Evolutionary conservation across 352 stramenopile species (phyloP).

Genomic region (Hyaloperonospora brassicae): DNA sequence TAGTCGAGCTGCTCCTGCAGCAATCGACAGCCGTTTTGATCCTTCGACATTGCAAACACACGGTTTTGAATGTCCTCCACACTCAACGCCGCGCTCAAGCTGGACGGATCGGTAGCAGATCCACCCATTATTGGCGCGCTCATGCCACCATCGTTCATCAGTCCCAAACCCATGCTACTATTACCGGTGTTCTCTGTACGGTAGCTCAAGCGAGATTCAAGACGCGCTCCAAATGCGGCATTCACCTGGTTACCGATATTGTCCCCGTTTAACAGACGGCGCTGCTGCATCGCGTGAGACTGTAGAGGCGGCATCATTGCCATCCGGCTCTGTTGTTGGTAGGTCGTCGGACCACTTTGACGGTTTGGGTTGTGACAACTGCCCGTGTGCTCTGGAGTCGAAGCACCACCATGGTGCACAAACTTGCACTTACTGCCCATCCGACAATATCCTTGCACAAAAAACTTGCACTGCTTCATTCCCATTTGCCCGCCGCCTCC

Average conservation of each 20-base stretch:
- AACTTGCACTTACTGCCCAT: constrained; percentile 86
- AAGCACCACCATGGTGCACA: constrained; percentile 39
- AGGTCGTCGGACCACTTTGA: constrained; percentile 24
- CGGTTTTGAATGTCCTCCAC: constrained; percentile 71
- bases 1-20: constrained; percentile 95
- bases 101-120: constrained; percentile 16
- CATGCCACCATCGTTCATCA: constrained; percentile 23
- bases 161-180: constrained; percentile 15
- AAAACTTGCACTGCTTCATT: constrained; percentile 82
- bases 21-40: constrained; percentile 96
- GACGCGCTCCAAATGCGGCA: constrained; percentile 18
- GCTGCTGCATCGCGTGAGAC: constrained; percentile 32
- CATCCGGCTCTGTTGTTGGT: constrained; percentile 29
- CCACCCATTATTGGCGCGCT: constrained; percentile 26
- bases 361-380: constrained; percentile 17
- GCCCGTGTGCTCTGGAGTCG: constrained; percentile 19
- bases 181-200: constrained; percentile 20
- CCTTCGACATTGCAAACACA: constrained; percentile 87
- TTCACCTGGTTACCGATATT: constrained; percentile 20
- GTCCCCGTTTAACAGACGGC: constrained; percentile 27
- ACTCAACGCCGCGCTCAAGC: constrained; percentile 39
- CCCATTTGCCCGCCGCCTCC: constrained; percentile 29
- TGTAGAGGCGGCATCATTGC: constrained; percentile 24
- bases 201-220: constrained; percentile 23
- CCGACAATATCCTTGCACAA: constrained; percentile 72